A percentile compares a stretch with the other conserved stretches of the same genome.
phyloP scores from a whole-genome alignment of 2,329 filamentous ascomycete genomes.

The Diaporthe ilicicola region DNA sequence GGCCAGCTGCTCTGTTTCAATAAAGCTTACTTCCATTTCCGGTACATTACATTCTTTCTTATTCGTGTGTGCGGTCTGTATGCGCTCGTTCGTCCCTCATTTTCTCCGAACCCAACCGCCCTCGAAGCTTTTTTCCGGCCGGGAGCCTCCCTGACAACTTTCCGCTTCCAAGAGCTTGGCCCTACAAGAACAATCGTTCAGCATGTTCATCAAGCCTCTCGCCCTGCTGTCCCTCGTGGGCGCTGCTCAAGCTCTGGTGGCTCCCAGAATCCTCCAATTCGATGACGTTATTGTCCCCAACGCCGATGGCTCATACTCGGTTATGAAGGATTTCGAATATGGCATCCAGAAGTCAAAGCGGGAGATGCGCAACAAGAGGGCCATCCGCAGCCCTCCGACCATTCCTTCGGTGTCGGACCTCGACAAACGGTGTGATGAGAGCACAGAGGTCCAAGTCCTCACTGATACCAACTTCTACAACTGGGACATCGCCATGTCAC shows the following conservation, averaged over 20 bases:
- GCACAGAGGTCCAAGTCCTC: slow-evolving; percentile 39
- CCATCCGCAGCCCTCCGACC: slow-evolving; percentile 11
- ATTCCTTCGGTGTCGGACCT: background rate
- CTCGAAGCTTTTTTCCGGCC: slow-evolving; percentile 20
- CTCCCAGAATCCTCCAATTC: slow-evolving; percentile 12
- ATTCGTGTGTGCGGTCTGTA: background rate
- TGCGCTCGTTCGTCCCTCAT: background rate
- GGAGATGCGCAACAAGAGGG: slow-evolving; percentile 19
- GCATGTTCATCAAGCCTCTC: slow-evolving; percentile 8
- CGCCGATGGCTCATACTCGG: slow-evolving; percentile 36
- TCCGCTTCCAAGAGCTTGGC: background rate
- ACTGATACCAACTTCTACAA: slow-evolving; percentile 44
- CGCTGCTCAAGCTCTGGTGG: slow-evolving; percentile 16
- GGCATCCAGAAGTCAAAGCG: slow-evolving; percentile 33
- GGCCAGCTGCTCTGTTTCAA: slow-evolving; percentile 6
- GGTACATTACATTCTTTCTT: slow-evolving; percentile 15
- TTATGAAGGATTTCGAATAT: slow-evolving; percentile 41
- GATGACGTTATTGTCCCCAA: slow-evolving; percentile 41
- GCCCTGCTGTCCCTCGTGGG: slow-evolving; percentile 23
- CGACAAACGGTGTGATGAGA: slow-evolving; percentile 34
- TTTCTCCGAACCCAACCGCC: background rate
- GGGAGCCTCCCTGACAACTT: slow-evolving; percentile 17
- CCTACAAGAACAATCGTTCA: background rate
- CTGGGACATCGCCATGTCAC: slow-evolving; percentile 50
- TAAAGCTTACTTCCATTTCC: background rate